A percentile compares a stretch with the other conserved stretches of the same genome.
Evolutionary conservation across 371 early-diverging fungal genomes (phyloP).

Genomic region (Mucor circinelloides): DNA sequence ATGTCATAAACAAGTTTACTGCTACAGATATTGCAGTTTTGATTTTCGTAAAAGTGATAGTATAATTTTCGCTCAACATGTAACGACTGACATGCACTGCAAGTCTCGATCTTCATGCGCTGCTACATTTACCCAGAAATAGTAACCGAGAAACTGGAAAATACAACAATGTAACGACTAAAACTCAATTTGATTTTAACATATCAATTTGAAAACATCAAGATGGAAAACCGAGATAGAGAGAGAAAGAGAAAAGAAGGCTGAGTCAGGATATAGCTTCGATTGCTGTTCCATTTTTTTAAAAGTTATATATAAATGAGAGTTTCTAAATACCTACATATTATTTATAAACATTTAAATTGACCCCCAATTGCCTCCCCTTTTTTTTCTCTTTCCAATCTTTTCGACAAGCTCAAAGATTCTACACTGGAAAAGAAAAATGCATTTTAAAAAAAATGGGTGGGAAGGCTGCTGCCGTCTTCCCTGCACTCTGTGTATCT

Average conservation of each 20-base stretch:
- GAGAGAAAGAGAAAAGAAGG: slow-evolving; percentile 3
- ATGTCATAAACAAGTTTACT: too few species aligned
- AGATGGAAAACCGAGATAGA: neutral
- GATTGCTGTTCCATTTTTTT: neutral
- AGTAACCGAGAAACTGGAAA: too few species aligned
- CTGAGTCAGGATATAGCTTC: neutral
- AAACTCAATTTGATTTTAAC: too few species aligned
- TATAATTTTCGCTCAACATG: too few species aligned
- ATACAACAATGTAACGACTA: too few species aligned
- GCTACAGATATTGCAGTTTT: too few species aligned
- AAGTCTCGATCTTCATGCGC: too few species aligned
- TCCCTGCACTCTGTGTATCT: slow-evolving; percentile 50
- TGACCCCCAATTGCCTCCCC: neutral
- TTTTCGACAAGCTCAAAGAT: slow-evolving; percentile 12
- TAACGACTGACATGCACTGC: too few species aligned
- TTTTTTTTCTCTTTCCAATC: slow-evolving; percentile 8
- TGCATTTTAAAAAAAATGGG: slow-evolving; percentile 29
- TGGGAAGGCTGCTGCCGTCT: slow-evolving; percentile 53
- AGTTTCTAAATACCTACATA: neutral
- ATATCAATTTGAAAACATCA: too few species aligned
- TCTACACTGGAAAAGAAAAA: neutral
- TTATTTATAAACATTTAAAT: neutral
- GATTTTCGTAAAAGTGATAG: too few species aligned
- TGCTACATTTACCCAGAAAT: too few species aligned
- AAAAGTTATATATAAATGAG: neutral